Conservation (phyloP, 441 rosid genomes). For the Omphalea diandra region DNA sequence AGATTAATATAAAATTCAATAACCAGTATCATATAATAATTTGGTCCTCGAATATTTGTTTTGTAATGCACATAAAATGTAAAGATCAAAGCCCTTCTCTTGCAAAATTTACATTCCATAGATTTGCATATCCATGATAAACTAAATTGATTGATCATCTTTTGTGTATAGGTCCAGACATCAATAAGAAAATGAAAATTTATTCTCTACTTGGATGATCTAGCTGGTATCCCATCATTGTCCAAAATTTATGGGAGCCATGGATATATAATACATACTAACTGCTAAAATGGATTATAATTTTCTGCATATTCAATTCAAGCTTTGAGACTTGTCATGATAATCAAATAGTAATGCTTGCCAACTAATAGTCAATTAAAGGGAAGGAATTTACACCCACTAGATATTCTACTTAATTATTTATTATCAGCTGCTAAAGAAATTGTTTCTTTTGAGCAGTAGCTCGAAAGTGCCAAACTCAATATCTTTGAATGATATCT, state of each 20-base stretch:
- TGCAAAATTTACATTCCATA: too few relatives aligned
- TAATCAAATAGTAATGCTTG: not conserved
- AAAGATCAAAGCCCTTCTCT: too few relatives aligned
- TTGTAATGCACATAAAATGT: too few relatives aligned
- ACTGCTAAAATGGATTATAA: not conserved
- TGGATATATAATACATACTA: not conserved
- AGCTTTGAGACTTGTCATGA: not conserved
- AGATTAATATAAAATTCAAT: too few relatives aligned
- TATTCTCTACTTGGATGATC: not conserved
- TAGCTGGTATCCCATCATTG: not conserved
- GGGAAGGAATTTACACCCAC: not conserved
- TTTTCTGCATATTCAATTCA: slow-evolving; percentile 2
- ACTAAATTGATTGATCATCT: too few relatives aligned
- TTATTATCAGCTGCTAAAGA: not conserved
- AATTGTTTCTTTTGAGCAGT: slow-evolving; percentile 18
- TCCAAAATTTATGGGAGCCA: slow-evolving; percentile 12
- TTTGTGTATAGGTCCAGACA: not conserved
- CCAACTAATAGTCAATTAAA: slow-evolving; percentile 11
- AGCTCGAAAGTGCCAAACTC: slow-evolving; percentile 34
- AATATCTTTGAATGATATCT: slow-evolving; percentile 36
- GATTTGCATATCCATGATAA: too few relatives aligned
- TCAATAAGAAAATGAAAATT: not conserved
- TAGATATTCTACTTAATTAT: not conserved
- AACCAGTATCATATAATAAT: too few relatives aligned
- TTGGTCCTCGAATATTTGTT: too few relatives aligned